Percentiles rank a stretch among this genome's conserved stretches.
Evolutionary conservation across 768 basidiomycete species (phyloP).

Genomic region (Royoungia palumana): DNA sequence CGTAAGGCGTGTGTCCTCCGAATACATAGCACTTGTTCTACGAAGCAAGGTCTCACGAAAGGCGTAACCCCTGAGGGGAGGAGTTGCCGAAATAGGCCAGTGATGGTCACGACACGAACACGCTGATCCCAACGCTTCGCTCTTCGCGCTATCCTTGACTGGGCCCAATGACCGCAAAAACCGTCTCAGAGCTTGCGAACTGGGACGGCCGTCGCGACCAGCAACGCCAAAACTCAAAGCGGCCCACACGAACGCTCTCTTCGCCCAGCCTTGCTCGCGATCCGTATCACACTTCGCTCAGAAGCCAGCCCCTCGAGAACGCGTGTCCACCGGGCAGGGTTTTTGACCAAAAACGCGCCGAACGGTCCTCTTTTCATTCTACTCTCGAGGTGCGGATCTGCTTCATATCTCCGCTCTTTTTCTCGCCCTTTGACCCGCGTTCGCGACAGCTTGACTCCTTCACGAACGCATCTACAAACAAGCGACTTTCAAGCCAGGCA

Average conservation of each 20-base stretch:
- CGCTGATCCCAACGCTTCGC: background rate
- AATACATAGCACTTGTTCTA: no score
- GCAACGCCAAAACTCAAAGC: conserved; percentile 4
- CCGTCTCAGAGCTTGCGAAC: conserved; percentile 10
- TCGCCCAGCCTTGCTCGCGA: conserved; percentile 12
- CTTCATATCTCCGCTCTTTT: background rate
- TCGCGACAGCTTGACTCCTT: conserved; percentile 12
- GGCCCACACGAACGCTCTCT: conserved; percentile 2
- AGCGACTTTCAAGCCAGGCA: conserved; percentile 4
- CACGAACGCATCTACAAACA: background rate
- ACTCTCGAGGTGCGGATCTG: conserved; percentile 12
- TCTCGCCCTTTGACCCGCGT: conserved; percentile 1
- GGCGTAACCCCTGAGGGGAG: no score
- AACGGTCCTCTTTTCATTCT: conserved; percentile 1
- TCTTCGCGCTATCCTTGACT: background rate
- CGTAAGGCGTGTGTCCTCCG: no score
- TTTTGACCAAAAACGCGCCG: conserved; percentile 7
- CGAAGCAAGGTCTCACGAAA: no score
- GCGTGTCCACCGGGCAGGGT: background rate
- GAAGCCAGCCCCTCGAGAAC: background rate
- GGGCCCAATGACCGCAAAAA: conserved; percentile 14
- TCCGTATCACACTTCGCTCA: conserved; percentile 4
- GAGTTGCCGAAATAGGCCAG: no score
- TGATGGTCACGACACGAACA: no score
- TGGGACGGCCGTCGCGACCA: conserved; percentile 18